These are phyloP conservation scores for Puya raimondii DNA, from an alignment of 176 grass and related monocot species.

Conservation along the genomic window DNA sequence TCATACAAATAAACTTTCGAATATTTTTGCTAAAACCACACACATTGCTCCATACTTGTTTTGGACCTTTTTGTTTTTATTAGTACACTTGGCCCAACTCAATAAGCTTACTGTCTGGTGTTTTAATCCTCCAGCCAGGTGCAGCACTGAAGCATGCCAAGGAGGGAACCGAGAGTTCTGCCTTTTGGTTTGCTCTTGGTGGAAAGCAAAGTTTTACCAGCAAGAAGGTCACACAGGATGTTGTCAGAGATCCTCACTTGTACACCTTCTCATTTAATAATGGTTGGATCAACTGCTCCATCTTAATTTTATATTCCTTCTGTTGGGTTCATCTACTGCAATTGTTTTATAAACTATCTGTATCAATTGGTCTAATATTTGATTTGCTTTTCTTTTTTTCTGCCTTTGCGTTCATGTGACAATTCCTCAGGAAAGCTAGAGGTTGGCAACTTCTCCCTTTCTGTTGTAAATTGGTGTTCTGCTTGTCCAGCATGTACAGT, in stretches of 20 bases:
- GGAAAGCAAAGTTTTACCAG: conserved; percentile 81
- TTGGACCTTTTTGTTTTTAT: neutral
- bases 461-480: conserved; percentile 5
- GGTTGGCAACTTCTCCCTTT: conserved; percentile 35
- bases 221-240: conserved; percentile 47
- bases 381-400: conserved; percentile 23
- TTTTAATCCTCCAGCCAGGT: conserved; percentile 60
- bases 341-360: conserved; percentile 17
- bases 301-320: conserved; percentile 14
- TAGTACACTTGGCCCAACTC: neutral
- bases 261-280: conserved; percentile 81
- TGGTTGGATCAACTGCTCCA: conserved; percentile 32
- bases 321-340: conserved; percentile 17
- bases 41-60: neutral
- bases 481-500: conserved; percentile 4
- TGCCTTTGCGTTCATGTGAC: conserved; percentile 19
- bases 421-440: conserved; percentile 64
- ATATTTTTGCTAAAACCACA: too few relatives aligned
- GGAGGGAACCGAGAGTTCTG: conserved; percentile 93
- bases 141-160: conserved; percentile 68
- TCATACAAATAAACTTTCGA: too few relatives aligned
- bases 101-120: conserved; percentile 18
- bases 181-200: conserved; percentile 97
- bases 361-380: conserved; percentile 23
- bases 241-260: conserved; percentile 78